Evolutionary conservation across 2,329 filamentous ascomycete species (phyloP).

Genomic region (Fusarium poae): DNA sequence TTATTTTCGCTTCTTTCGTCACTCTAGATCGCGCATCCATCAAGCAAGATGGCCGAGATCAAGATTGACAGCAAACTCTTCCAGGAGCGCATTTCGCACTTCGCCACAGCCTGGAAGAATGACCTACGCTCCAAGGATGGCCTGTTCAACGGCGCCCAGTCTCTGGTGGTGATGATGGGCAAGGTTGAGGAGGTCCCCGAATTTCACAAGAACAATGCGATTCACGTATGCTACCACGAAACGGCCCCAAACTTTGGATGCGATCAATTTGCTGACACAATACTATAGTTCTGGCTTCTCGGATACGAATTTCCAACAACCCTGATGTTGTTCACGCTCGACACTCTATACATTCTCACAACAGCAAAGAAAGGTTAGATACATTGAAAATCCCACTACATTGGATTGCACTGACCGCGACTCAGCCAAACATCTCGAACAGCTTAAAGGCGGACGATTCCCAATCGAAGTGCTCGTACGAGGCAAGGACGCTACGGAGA

Average conservation of each 20-base stretch:
- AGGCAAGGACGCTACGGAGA: constrained; percentile 91
- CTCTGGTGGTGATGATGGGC: constrained; percentile 91
- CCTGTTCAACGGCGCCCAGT: constrained; percentile 86
- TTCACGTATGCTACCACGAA: constrained; percentile 76
- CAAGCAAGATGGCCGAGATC: constrained; percentile 78
- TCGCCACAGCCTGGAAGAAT: constrained; percentile 93
- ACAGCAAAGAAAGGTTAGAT: constrained; percentile 94
- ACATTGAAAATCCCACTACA: neutral
- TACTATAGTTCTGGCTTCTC: constrained; percentile 89
- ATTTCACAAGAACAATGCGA: constrained; percentile 95
- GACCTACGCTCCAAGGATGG: constrained; percentile 90
- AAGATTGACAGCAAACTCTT: constrained; percentile 95
- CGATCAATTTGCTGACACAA: constrained; percentile 34
- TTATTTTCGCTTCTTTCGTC: constrained; percentile 42
- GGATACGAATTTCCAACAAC: constrained; percentile 99
- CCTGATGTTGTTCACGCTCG: constrained; percentile 89
- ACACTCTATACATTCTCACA: constrained; percentile 91
- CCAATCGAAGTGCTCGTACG: constrained; percentile 92
- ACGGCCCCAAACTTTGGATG: neutral
- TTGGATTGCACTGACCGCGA: constrained; percentile 51
- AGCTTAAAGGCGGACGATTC: constrained; percentile 90
- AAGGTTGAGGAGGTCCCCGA: constrained; percentile 90
- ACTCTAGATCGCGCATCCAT: constrained; percentile 51
- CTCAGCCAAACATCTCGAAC: constrained; percentile 90
- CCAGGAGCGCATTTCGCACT: constrained; percentile 89